Percentiles rank a stretch among this genome's conserved stretches.
Conservation (phyloP, 2,329 filamentous ascomycete species). For the Zymoseptoria tritici region DNA sequence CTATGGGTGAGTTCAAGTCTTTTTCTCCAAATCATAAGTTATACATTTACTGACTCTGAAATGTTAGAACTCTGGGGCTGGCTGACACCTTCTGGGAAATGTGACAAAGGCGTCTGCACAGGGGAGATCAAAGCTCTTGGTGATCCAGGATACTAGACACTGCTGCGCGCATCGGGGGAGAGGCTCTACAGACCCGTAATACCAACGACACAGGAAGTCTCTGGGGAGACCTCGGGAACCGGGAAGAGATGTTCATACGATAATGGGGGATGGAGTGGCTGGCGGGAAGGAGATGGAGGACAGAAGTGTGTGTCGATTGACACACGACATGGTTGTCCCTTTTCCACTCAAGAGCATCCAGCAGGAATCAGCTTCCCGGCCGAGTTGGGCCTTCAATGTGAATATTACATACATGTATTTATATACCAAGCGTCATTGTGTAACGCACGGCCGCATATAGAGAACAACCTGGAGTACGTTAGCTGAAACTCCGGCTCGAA, state of each 20-base stretch:
- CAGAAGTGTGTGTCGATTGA: too few species aligned
- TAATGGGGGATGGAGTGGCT: too few species aligned
- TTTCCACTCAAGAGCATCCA: too few species aligned
- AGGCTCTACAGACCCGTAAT: neutral
- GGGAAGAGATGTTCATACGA: neutral
- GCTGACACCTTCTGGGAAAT: conserved; percentile 7
- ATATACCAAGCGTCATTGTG: too few species aligned
- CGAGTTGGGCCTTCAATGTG: too few species aligned
- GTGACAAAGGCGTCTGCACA: conserved; percentile 5
- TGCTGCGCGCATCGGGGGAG: neutral
- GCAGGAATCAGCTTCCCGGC: too few species aligned
- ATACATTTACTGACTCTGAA: neutral
- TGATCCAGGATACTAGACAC: conserved; percentile 7
- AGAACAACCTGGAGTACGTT: too few species aligned
- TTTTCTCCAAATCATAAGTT: neutral
- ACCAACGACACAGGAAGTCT: neutral
- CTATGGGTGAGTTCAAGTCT: neutral
- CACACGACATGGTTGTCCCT: too few species aligned
- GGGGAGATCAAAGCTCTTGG: conserved; percentile 7
- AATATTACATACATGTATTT: too few species aligned
- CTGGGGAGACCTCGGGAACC: neutral
- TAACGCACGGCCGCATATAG: too few species aligned
- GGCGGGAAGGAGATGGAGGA: too few species aligned
- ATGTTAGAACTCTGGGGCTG: conserved; percentile 6
- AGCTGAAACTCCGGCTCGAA: too few species aligned